Percentiles rank a stretch among this genome's conserved stretches.
Conservation (phyloP, 1,139 yeast genomes). For the Debaryomyces psychrophilus region DNA sequence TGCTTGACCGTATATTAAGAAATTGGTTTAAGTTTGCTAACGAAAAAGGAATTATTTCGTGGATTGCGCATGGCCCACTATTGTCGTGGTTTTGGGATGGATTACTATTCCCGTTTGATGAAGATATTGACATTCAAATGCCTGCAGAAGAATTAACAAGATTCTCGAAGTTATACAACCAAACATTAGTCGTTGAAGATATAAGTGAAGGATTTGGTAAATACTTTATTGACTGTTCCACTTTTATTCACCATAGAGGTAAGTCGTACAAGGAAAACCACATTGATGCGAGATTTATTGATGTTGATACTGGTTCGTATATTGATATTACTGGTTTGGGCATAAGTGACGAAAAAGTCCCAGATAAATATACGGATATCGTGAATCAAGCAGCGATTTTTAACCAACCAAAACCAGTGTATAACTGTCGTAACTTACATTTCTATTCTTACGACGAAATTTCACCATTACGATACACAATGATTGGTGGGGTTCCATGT, state of each 20-base stretch:
- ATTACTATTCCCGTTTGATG: conserved; percentile 36
- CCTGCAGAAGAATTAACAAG: conserved; percentile 33
- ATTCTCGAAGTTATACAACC: conserved; percentile 31
- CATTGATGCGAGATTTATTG: conserved; percentile 46
- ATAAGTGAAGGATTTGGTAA: conserved; percentile 34
- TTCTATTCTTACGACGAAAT: conserved; percentile 39
- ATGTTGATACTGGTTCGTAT: conserved; percentile 43
- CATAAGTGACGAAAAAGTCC: conserved; percentile 29
- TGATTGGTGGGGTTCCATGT: conserved; percentile 38
- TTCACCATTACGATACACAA: conserved; percentile 35
- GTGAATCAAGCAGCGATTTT: conserved; percentile 15
- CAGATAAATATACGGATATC: conserved; percentile 22
- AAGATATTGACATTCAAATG: conserved; percentile 39
- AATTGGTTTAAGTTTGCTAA: conserved; percentile 38
- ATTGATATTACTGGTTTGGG: conserved; percentile 45
- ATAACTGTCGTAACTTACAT: conserved; percentile 37
- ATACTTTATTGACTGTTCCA: conserved; percentile 37
- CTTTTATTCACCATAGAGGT: conserved; percentile 37
- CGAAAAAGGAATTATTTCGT: conserved; percentile 36
- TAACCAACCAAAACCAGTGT: conserved; percentile 25
- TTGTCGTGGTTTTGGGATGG: conserved; percentile 46
- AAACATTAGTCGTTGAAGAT: conserved; percentile 35
- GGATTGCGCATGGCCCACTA: conserved; percentile 42
- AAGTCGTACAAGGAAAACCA: conserved; percentile 34
- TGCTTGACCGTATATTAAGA: conserved; percentile 27